Base-by-base conservation (phyloP, 306 rosid species). In the Inga leiocalycina region DNA sequence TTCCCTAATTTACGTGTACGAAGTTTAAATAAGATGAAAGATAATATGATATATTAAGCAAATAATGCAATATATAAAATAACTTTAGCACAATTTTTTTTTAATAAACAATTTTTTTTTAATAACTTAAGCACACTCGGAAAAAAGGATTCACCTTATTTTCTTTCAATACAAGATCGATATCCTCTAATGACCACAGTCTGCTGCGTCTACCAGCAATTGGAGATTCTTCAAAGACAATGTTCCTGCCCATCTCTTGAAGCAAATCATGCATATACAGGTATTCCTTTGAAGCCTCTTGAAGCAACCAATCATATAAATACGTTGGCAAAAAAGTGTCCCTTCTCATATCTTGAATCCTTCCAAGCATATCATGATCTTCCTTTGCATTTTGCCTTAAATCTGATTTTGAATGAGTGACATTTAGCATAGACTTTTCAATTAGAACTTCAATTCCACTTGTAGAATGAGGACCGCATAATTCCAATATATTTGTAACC, bases 201-300 rank as follows among this genome's bases (percentile, higher is more conserved):
- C 83, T 56, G 10, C 71, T 70, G 1, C 59, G 65, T 6, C 8
- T 17, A 5, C 56, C 32, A 22, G 54, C 39, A n/a, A n/a, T n/a
- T n/a, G n/a, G 24, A 49, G 70, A 80, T 39, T 80, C 83, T 54
- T 69, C 8, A 1, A 22, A 10, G 19, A 80, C 77, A 8, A 71
- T 54, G 2, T 16, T 27, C 69, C 30, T 69, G 0, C 83, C 83
- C 83, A 71, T 70, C 34, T 80, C 70, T 54, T 52, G 56, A 52
- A 80, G 71, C 56, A 80, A 43, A 41, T 39, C 71, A 41, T 80
- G 77, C 77, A 80, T 80, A n/a, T n/a, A 20, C 0, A 61, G 17
- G 11, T 3, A 24, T 10, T 61, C 67, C 24, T 24, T 10, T 4
- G 35, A 24, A 10, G 13, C 32, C n/a, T 54, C 45, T 54, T 52